Evolutionary conservation across 108 stramenopile species (phyloP).

Genomic region (Cyclotella cryptica): DNA sequence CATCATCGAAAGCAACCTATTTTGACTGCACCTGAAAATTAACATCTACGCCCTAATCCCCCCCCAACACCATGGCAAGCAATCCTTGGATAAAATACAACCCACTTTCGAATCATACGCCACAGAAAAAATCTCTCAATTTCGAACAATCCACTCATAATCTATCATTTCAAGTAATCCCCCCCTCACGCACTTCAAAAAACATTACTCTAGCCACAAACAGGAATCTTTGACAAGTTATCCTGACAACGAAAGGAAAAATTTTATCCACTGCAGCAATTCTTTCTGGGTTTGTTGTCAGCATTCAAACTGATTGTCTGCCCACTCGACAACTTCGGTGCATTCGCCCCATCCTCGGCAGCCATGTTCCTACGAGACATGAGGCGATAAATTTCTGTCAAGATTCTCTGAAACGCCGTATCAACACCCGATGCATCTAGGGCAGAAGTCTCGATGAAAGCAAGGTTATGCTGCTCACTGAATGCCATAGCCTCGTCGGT

Average conservation of each 20-base stretch:
- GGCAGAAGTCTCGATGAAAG: slow-evolving; percentile 98
- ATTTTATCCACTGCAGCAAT: slow-evolving; percentile 47
- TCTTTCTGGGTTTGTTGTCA: slow-evolving; percentile 46
- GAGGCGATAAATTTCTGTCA: slow-evolving; percentile 93
- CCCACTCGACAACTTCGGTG: slow-evolving; percentile 75
- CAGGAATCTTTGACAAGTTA: neutral
- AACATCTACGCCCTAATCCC: neutral
- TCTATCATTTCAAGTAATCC: neutral
- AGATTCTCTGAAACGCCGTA: slow-evolving; percentile 96
- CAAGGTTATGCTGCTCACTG: slow-evolving; percentile 98
- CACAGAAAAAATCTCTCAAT: too few species aligned
- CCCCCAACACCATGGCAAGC: neutral
- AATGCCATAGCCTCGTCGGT: slow-evolving; percentile 99
- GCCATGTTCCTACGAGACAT: slow-evolving; percentile 88
- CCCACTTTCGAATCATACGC: too few species aligned
- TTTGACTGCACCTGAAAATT: neutral
- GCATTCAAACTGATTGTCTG: slow-evolving; percentile 79
- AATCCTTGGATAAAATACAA: neutral
- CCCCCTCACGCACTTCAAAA: neutral
- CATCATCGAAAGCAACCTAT: too few species aligned
- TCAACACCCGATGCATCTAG: slow-evolving; percentile 96
- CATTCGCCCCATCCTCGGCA: slow-evolving; percentile 76
- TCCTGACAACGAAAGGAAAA: neutral
- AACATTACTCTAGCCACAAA: neutral
- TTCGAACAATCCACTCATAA: too few species aligned